phyloP scores from a whole-genome alignment of 2,329 filamentous ascomycete species.

The Fusarium hostae region DNA sequence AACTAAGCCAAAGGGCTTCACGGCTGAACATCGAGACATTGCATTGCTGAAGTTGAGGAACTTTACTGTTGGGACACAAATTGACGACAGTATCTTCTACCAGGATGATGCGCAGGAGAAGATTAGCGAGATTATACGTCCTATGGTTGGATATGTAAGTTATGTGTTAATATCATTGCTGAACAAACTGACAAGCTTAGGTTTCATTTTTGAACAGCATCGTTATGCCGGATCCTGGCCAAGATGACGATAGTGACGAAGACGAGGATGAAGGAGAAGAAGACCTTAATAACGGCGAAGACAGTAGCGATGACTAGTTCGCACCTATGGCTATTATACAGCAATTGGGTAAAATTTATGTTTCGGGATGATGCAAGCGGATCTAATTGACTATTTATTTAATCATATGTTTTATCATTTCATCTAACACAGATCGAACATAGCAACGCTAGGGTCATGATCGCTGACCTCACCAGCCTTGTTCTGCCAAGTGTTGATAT shows the following conservation, averaged over 20 bases:
- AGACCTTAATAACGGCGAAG: slow-evolving; percentile 6
- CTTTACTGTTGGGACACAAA: slow-evolving; percentile 76
- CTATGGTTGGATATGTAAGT: slow-evolving; percentile 84
- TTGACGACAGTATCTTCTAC: slow-evolving; percentile 74
- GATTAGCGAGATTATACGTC: slow-evolving; percentile 71
- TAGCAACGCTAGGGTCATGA: slow-evolving; percentile 75
- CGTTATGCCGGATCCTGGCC: slow-evolving; percentile 74
- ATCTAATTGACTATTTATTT: slow-evolving; percentile 10
- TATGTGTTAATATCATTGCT: not conserved
- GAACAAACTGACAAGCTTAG: slow-evolving; percentile 52
- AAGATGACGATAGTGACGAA: slow-evolving; percentile 56
- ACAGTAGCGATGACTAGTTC: slow-evolving; percentile 19
- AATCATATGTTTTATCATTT: not conserved
- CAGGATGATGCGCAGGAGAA: slow-evolving; percentile 70
- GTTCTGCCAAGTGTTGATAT: slow-evolving; percentile 76
- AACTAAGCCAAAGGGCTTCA: slow-evolving; percentile 86
- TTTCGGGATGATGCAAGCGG: slow-evolving; percentile 1
- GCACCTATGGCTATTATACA: not conserved
- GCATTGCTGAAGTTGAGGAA: slow-evolving; percentile 82
- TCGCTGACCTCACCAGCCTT: slow-evolving; percentile 69
- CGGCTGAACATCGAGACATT: slow-evolving; percentile 80
- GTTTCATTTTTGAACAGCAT: slow-evolving; percentile 77
- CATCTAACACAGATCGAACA: slow-evolving; percentile 66
- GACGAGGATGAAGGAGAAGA: slow-evolving; percentile 51
- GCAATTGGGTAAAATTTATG: not conserved